Evolutionary conservation across 768 basidiomycete species (phyloP).

Genomic region (Solioccasus polychromus): DNA sequence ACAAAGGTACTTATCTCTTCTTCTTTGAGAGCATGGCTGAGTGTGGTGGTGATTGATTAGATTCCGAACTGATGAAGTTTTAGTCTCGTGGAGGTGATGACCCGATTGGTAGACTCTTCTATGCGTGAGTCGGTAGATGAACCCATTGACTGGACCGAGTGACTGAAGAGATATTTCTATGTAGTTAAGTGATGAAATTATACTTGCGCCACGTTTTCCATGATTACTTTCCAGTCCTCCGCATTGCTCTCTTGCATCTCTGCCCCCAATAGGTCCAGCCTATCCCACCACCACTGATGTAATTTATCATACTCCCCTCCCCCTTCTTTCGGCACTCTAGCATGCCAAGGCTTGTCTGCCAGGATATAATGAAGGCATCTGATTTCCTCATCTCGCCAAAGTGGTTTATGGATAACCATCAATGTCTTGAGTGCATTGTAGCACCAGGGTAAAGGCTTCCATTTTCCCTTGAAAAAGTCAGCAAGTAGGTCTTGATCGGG

Average conservation of each 20-base stretch:
- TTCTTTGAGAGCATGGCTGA: constrained; percentile 8
- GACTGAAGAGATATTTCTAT: neutral
- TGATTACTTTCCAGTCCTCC: constrained; percentile 49
- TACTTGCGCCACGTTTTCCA: constrained; percentile 42
- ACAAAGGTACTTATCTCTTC: constrained; percentile 57
- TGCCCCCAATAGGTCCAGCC: constrained; percentile 41
- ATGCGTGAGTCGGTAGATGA: neutral
- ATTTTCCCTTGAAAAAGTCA: constrained; percentile 71
- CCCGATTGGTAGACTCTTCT: neutral
- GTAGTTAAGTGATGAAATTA: constrained; percentile 1
- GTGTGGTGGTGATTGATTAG: constrained; percentile 43
- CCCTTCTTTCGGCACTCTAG: constrained; percentile 40
- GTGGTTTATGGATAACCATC: constrained; percentile 59
- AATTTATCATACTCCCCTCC: constrained; percentile 50
- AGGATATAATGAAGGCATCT: constrained; percentile 87
- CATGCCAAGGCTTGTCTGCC: constrained; percentile 82
- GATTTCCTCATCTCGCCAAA: constrained; percentile 87
- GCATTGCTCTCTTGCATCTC: constrained; percentile 44
- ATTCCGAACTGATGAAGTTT: constrained; percentile 92
- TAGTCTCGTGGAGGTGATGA: constrained; percentile 77
- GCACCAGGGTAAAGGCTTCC: constrained; percentile 78
- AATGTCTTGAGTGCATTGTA: constrained; percentile 95
- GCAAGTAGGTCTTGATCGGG: constrained; percentile 93
- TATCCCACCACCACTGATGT: constrained; percentile 82
- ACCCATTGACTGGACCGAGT: neutral